phyloP scores from a whole-genome alignment of 2,329 filamentous ascomycete genomes.

The Fusarium algeriense region DNA sequence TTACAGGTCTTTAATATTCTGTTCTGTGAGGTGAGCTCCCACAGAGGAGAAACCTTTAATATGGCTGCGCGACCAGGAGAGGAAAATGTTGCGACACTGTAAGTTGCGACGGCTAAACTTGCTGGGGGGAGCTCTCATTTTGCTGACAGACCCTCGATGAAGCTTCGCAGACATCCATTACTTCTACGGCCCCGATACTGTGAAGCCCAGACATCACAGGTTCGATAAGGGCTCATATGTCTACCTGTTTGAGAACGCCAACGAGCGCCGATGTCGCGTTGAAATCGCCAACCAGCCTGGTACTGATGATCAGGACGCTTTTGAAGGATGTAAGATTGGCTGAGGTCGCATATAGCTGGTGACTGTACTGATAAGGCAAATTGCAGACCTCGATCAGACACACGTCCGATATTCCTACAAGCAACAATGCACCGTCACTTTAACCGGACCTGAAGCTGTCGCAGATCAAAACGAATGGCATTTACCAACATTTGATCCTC shows the following conservation, averaged over 20 bases:
- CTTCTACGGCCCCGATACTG: constrained; percentile 76
- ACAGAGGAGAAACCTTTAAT: constrained; percentile 25
- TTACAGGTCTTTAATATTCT: not conserved
- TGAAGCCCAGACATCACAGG: constrained; percentile 79
- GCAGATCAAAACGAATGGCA: constrained; percentile 75
- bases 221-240: constrained; percentile 86
- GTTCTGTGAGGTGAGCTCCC: not conserved
- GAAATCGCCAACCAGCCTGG: constrained; percentile 83
- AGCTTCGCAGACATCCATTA: constrained; percentile 86
- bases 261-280: constrained; percentile 74
- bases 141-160: constrained; percentile 20
- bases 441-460: constrained; percentile 69
- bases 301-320: constrained; percentile 82
- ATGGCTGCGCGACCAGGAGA: constrained; percentile 64
- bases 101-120: constrained; percentile 46
- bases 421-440: constrained; percentile 77
- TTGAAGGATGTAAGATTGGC: constrained; percentile 75
- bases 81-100: constrained; percentile 66
- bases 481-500: constrained; percentile 77
- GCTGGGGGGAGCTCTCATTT: not conserved
- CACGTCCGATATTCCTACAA: constrained; percentile 78
- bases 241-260: constrained; percentile 81
- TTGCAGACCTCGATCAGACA: constrained; percentile 72
- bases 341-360: constrained; percentile 16
- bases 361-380: constrained; percentile 21